Conservation (phyloP, 495 filamentous ascomycete genomes). For the Podospora pseudopauciseta region DNA sequence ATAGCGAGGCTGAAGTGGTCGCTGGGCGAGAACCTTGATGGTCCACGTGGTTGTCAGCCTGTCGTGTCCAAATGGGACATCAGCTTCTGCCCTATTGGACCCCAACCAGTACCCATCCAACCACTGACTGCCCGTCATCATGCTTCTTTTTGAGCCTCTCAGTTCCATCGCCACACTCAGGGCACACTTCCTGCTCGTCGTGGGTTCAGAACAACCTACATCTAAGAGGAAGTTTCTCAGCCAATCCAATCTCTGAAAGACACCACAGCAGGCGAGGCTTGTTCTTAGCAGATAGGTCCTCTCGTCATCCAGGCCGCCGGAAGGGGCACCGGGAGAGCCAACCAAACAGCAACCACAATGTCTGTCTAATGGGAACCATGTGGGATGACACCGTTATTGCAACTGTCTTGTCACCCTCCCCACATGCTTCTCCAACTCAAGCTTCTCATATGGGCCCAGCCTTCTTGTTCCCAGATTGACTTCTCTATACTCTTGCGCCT, state of each 20-base stretch:
- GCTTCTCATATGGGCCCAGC: too few species aligned
- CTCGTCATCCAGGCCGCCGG: too few species aligned
- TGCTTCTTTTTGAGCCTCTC: neutral
- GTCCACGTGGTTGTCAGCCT: slow-evolving; percentile 8
- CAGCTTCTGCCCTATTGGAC: neutral
- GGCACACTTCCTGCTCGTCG: neutral
- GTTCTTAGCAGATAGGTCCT: too few species aligned
- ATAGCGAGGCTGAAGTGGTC: neutral
- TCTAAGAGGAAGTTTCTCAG: too few species aligned
- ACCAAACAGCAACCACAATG: neutral
- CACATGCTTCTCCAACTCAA: neutral
- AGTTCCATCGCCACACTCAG: neutral
- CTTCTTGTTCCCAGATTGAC: too few species aligned
- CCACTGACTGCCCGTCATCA: neutral
- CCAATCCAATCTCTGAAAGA: too few species aligned
- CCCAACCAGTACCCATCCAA: neutral
- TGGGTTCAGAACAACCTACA: too few species aligned
- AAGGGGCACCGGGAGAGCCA: neutral
- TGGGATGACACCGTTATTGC: neutral
- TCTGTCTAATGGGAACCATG: neutral
- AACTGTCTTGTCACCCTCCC: neutral
- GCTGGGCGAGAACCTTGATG: slow-evolving; percentile 11
- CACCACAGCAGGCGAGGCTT: too few species aligned
- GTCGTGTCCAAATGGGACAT: neutral
- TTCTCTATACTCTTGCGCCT: too few species aligned